These are phyloP conservation scores for Sporothrix inflata DNA, from an alignment of 2,329 filamentous ascomycete species.

Conservation along the genomic window DNA sequence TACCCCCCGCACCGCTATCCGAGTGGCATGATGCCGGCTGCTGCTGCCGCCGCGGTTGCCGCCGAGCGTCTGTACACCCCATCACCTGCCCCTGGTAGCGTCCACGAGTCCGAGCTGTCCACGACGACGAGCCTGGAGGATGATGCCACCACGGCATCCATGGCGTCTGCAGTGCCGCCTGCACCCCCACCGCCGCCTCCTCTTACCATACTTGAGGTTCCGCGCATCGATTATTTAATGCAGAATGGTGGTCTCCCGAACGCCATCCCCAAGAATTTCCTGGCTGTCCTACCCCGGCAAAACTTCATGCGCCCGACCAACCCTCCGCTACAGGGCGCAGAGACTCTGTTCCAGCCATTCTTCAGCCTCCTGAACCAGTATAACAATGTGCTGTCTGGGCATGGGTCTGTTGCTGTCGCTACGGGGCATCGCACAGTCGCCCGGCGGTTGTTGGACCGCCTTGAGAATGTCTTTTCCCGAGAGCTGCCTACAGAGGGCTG, in stretches of 20 bases:
- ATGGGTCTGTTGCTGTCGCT: conserved; percentile 89
- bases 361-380: conserved; percentile 86
- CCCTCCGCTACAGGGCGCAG: conserved; percentile 67
- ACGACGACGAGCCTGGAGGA: conserved; percentile 10
- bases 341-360: conserved; percentile 79
- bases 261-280: conserved; percentile 71
- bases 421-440: conserved; percentile 96
- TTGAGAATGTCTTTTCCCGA: conserved; percentile 92
- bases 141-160: conserved; percentile 21
- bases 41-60: conserved; percentile 18
- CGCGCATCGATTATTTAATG: conserved; percentile 87
- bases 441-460: conserved; percentile 80
- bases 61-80: conserved; percentile 43
- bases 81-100: conserved; percentile 23
- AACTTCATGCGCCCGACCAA: conserved; percentile 60
- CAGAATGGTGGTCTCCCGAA: conserved; percentile 82
- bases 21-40: not conserved
- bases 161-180: conserved; percentile 46
- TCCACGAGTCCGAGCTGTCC: conserved; percentile 23
- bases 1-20: not conserved
- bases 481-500: conserved; percentile 89
- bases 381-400: conserved; percentile 75
- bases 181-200: conserved; percentile 76
- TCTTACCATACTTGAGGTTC: conserved; percentile 69
- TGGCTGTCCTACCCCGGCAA: conserved; percentile 64